A percentile compares a stretch with the other conserved stretches of the same genome.
These are phyloP conservation scores for Auriscalpium orientale DNA, from an alignment of 768 basidiomycete species.

Conservation along the genomic window DNA sequence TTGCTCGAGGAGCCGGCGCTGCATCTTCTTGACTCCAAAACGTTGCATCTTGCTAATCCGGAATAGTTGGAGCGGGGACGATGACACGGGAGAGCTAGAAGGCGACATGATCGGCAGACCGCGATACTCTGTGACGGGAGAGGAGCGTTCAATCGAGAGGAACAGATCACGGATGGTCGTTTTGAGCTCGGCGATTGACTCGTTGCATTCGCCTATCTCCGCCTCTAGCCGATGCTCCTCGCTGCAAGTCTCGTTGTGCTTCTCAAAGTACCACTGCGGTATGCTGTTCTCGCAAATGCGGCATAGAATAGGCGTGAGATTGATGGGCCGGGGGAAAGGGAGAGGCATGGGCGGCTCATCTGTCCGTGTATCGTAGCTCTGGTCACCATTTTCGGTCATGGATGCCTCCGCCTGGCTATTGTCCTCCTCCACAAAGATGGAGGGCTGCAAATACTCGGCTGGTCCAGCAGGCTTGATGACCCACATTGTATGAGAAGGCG, in stretches of 20 bases:
- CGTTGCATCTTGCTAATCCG: conserved; percentile 67
- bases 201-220: conserved; percentile 90
- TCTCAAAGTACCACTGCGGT: conserved; percentile 99
- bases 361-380: background rate
- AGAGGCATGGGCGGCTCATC: conserved; percentile 52
- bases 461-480: conserved; percentile 79
- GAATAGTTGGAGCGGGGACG: conserved; percentile 73
- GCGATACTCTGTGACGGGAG: conserved; percentile 72
- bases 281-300: conserved; percentile 96
- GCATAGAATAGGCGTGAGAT: conserved; percentile 80
- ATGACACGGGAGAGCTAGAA: conserved; percentile 60
- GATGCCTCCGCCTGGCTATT: conserved; percentile 29
- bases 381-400: conserved; percentile 12
- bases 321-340: conserved; percentile 71
- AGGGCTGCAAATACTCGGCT: conserved; percentile 60
- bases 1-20: conserved; percentile 74
- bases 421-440: conserved; percentile 49
- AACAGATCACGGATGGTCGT: conserved; percentile 78
- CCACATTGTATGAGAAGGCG: conserved; percentile 97
- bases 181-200: conserved; percentile 80
- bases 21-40: conserved; percentile 74
- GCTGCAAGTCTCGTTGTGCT: conserved; percentile 98
- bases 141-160: conserved; percentile 65
- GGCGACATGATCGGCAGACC: conserved; percentile 80
- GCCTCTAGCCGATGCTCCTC: conserved; percentile 95